Evolutionary conservation across 306 rosid genomes (phyloP).

Genomic region (Echinosophora koreensis): DNA sequence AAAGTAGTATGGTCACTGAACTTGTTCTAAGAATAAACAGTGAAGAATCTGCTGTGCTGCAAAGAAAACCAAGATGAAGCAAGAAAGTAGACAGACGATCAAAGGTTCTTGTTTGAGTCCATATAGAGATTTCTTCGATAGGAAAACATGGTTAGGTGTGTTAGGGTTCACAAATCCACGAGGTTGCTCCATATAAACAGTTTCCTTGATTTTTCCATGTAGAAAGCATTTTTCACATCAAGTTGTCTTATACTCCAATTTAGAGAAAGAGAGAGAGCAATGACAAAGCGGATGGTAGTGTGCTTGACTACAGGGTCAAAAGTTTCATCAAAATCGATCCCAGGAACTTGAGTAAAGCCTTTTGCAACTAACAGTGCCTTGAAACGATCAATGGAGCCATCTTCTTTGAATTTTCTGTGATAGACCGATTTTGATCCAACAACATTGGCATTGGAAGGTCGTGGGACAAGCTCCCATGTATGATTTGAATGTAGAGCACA

Average conservation of each 20-base stretch:
- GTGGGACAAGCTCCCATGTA: background rate
- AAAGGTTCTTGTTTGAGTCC: no score
- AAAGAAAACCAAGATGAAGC: no score
- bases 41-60: no score
- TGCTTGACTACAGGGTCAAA: background rate
- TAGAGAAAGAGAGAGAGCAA: background rate
- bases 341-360: background rate
- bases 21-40: no score
- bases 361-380: background rate
- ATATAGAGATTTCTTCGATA: no score
- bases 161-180: no score
- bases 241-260: background rate
- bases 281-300: background rate
- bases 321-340: conserved; percentile 12
- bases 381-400: background rate
- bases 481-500: conserved; percentile 12
- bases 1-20: no score
- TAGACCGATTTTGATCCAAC: conserved; percentile 12
- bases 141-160: no score
- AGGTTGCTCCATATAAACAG: no score
- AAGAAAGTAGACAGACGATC: no score
- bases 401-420: background rate
- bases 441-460: background rate
- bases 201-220: no score
- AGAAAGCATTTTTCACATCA: no score